A percentile compares a stretch with the other conserved stretches of the same genome.
Evolutionary conservation across 2,329 filamentous ascomycete genomes (phyloP).

Genomic region (Thielaviopsis euricoi): DNA sequence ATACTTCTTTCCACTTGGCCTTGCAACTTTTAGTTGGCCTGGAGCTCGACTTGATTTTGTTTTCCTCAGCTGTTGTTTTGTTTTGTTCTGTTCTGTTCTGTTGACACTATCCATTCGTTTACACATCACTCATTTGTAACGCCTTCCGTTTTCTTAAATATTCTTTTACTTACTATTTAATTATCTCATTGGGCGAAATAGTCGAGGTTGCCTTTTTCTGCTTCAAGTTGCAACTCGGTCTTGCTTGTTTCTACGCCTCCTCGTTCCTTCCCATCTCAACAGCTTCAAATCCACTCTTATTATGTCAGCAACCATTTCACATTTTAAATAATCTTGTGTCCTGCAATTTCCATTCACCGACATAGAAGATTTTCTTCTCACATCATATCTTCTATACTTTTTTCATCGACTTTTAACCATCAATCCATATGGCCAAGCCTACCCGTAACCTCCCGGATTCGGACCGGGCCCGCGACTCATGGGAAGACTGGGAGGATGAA

Average conservation of each 20-base stretch:
- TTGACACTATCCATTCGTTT: background rate
- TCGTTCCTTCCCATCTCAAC: background rate
- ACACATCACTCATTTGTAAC: background rate
- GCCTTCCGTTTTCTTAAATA: background rate
- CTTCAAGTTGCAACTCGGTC: background rate
- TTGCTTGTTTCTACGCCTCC: background rate
- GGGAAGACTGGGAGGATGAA: slow-evolving; percentile 39
- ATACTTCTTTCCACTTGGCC: background rate
- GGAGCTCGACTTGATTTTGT: background rate
- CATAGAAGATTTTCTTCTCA: background rate
- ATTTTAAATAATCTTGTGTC: background rate
- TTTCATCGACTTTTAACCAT: background rate
- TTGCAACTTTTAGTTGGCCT: background rate
- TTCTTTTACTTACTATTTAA: background rate
- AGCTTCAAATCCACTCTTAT: background rate
- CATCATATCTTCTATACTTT: background rate
- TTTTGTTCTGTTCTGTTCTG: background rate
- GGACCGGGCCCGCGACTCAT: slow-evolving; percentile 19
- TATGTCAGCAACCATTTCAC: background rate
- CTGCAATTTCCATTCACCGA: background rate
- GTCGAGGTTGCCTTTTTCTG: background rate
- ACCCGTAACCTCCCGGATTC: background rate
- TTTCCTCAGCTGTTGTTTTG: too few relatives aligned
- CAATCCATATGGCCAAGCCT: background rate
- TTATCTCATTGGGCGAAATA: background rate